phyloP scores from a whole-genome alignment of 2,329 filamentous ascomycete species.

The Arthrinium phaeospermum region DNA sequence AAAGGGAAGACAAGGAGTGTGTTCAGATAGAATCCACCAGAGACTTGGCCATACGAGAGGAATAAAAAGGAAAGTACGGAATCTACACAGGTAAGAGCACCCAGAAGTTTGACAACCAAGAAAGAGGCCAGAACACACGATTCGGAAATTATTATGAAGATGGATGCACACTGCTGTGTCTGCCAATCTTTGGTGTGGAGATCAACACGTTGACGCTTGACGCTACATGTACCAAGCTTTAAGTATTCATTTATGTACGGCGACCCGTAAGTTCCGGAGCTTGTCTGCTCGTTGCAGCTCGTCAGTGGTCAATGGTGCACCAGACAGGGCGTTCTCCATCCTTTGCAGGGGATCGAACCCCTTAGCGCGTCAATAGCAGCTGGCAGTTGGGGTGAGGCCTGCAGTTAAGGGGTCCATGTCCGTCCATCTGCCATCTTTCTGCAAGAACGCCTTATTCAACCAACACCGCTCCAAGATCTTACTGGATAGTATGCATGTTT shows the following conservation, averaged over 20 bases:
- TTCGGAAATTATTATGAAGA: constrained; percentile 14
- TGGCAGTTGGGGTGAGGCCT: neutral
- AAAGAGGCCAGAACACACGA: constrained; percentile 10
- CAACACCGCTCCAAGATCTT: neutral
- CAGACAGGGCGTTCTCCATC: neutral
- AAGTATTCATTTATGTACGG: neutral
- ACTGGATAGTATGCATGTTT: neutral
- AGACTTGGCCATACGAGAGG: neutral
- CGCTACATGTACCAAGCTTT: neutral
- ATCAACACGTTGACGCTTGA: constrained; percentile 1
- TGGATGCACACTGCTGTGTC: neutral
- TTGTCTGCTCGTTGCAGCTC: neutral
- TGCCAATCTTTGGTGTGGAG: constrained; percentile 13
- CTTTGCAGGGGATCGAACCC: neutral
- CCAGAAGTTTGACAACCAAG: neutral
- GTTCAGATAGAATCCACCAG: neutral
- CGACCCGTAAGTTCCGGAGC: neutral
- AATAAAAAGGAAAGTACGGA: neutral
- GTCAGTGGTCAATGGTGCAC: neutral
- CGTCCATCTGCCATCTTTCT: neutral
- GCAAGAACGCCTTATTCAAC: neutral
- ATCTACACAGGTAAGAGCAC: neutral
- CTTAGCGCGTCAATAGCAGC: neutral
- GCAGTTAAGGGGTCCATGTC: neutral
- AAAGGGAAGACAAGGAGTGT: neutral